phyloP scores from a whole-genome alignment of 805 yeast species.

The Candida michaelii region DNA sequence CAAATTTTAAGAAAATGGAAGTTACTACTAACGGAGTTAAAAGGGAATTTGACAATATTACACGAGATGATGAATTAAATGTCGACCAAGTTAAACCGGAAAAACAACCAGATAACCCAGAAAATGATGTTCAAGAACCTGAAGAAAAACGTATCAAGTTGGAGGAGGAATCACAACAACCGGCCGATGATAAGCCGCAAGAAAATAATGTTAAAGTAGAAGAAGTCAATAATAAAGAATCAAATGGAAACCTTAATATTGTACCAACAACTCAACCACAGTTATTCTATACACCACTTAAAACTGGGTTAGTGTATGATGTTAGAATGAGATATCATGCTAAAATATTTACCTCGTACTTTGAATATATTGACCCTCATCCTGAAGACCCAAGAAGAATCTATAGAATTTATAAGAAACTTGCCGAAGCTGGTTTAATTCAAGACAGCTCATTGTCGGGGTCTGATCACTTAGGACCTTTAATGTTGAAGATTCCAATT shows the following conservation, averaged over 20 bases:
- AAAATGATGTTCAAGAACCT: not conserved
- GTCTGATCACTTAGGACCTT: slow-evolving; percentile 72
- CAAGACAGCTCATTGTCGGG: slow-evolving; percentile 75
- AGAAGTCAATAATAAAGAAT: not conserved
- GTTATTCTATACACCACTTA: slow-evolving; percentile 68
- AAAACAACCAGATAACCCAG: too few relatives aligned
- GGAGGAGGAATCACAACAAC: not conserved
- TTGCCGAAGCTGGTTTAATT: slow-evolving; percentile 92
- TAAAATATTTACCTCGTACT: slow-evolving; percentile 85
- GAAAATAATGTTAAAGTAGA: not conserved
- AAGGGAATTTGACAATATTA: not conserved
- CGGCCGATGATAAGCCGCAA: not conserved
- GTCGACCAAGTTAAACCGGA: not conserved
- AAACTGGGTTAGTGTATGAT: slow-evolving; percentile 94
- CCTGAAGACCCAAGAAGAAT: slow-evolving; percentile 98
- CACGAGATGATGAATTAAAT: not conserved
- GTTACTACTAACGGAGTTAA: slow-evolving; percentile 5
- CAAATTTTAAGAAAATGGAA: not conserved
- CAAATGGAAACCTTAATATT: slow-evolving; percentile 8
- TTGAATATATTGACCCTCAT: slow-evolving; percentile 95
- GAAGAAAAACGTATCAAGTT: slow-evolving; percentile 6
- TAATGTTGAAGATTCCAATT: slow-evolving; percentile 86
- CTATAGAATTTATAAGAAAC: slow-evolving; percentile 85
- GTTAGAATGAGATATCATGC: slow-evolving; percentile 98
- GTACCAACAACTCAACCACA: slow-evolving; percentile 67